A percentile compares a stretch with the other conserved stretches of the same genome.
These are phyloP conservation scores for Candida mesenterica DNA, from an alignment of 1,139 yeast species.

Conservation along the genomic window DNA sequence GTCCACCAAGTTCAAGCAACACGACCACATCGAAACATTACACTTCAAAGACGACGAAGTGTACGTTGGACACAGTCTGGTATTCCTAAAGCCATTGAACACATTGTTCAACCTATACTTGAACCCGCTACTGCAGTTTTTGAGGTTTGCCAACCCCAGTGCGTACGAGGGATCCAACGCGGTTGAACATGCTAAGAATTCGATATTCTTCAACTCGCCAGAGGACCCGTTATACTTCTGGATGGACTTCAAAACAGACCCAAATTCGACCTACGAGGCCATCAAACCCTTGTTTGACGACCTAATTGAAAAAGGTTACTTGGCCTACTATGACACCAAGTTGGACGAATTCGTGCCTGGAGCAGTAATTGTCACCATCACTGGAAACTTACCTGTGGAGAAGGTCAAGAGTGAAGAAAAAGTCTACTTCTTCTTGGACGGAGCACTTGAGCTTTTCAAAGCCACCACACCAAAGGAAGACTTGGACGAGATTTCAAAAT, in stretches of 20 bases:
- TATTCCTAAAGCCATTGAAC: conserved; percentile 39
- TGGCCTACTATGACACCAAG: conserved; percentile 33
- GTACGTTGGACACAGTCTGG: conserved; percentile 67
- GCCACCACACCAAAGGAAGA: conserved; percentile 14
- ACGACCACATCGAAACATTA: conserved; percentile 14
- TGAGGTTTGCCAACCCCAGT: conserved; percentile 45
- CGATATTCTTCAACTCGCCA: conserved; percentile 40
- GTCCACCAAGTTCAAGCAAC: conserved; percentile 15
- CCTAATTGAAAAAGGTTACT: conserved; percentile 33
- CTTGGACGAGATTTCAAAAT: conserved; percentile 22
- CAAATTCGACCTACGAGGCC: conserved; percentile 30
- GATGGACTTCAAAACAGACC: conserved; percentile 44
- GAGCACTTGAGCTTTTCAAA: conserved; percentile 31
- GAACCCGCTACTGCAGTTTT: conserved; percentile 47
- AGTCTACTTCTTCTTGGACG: conserved; percentile 37
- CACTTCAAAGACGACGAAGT: conserved; percentile 35
- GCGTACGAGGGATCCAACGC: conserved; percentile 12
- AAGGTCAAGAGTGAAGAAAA: conserved; percentile 26
- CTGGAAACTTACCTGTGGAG: conserved; percentile 41
- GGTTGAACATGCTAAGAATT: conserved; percentile 18
- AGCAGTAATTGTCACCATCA: conserved; percentile 39
- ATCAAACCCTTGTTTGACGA: conserved; percentile 30
- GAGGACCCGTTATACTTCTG: conserved; percentile 40
- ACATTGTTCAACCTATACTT: conserved; percentile 55
- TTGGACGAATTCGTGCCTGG: conserved; percentile 27